These are phyloP conservation scores for Vaccinium macrocarpon DNA, from an alignment of 148 eudicot genomes.

Conservation along the genomic window DNA sequence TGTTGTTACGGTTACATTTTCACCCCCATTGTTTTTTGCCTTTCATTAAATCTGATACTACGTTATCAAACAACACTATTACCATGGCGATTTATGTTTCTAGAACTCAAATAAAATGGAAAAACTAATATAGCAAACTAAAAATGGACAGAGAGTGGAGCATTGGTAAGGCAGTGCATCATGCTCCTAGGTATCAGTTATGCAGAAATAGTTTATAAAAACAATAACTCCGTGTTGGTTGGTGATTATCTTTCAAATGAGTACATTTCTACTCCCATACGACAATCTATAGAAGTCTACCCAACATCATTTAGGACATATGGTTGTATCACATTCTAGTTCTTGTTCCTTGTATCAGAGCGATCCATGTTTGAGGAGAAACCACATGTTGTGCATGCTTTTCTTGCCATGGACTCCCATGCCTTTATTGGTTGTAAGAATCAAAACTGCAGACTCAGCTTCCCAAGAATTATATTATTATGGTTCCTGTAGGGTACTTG, in stretches of 20 bases:
- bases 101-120: neutral
- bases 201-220: neutral
- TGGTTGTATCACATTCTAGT: neutral
- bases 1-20: neutral
- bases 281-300: neutral
- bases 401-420: neutral
- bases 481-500: neutral
- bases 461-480: neutral
- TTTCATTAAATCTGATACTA: constrained; percentile 9
- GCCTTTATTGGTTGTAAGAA: neutral
- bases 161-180: neutral
- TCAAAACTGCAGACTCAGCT: neutral
- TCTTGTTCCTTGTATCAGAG: no score
- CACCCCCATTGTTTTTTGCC: neutral
- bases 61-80: neutral
- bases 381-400: neutral
- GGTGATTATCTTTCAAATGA: neutral
- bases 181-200: neutral
- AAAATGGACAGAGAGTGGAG: neutral
- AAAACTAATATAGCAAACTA: neutral
- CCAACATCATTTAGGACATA: neutral
- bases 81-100: neutral
- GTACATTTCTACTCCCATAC: neutral
- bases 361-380: neutral
- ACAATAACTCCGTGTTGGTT: neutral